Percentiles rank a stretch among this genome's conserved stretches.
Conservation (phyloP, 352 stramenopile species). For the Phytophthora agathidicida region DNA sequence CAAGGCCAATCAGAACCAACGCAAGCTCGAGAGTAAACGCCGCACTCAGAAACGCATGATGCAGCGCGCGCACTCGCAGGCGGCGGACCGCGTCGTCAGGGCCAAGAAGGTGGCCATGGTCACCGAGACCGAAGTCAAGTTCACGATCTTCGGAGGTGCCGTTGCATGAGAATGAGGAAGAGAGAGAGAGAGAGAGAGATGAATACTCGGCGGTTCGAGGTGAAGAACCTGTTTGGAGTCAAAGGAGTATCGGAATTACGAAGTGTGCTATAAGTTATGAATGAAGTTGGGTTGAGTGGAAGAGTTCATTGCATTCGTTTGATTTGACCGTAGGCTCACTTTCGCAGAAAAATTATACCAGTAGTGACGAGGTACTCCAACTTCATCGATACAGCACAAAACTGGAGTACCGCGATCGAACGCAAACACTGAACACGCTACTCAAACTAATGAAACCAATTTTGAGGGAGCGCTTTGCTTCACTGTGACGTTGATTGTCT, state of each 20-base stretch:
- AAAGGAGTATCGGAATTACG: constrained; percentile 24
- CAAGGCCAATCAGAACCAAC: constrained; percentile 85
- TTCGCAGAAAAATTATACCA: no score
- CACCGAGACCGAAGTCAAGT: constrained; percentile 18
- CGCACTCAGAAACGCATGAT: constrained; percentile 59
- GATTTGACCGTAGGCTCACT: no score
- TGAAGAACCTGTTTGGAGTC: constrained; percentile 10
- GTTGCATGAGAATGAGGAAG: constrained; percentile 16
- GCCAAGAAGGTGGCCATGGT: constrained; percentile 19
- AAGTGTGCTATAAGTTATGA: constrained; percentile 35
- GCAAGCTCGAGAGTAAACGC: constrained; percentile 85
- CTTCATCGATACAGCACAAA: no score
- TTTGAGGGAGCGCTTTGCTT: no score
- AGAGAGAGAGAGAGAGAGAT: background rate
- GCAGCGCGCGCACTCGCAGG: constrained; percentile 11
- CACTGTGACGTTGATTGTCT: no score
- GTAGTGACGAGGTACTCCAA: no score
- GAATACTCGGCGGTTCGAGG: constrained; percentile 1
- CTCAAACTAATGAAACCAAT: no score
- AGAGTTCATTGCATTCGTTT: no score
- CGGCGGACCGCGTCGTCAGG: constrained; percentile 19
- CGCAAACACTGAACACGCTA: no score
- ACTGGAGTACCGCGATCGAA: no score
- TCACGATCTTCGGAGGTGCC: constrained; percentile 20
- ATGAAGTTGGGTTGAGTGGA: constrained; percentile 12